Evolutionary conservation across 2,329 filamentous ascomycete genomes (phyloP), one percentile per base, ranked within the genome.

Genomic region (Mycosphaerelloides madeirae): DNA sequence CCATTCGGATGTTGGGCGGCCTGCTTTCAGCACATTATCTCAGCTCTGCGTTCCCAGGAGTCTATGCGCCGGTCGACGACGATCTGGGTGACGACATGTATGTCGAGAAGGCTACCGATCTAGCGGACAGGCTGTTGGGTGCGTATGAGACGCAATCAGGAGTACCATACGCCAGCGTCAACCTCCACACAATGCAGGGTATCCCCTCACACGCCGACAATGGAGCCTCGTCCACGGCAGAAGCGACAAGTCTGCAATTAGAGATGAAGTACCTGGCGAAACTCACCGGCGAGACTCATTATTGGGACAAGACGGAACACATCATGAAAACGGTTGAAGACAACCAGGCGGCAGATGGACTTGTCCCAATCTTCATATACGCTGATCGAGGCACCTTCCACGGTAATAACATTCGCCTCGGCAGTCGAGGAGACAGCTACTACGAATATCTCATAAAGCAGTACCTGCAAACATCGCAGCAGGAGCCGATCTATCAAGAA

Each of bases 361-460:
- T 98, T 14, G 76, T 97, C 3, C 93, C 91, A 28, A 97, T 97
- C 59, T 97, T 85, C 68, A 84, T 98, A 55, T 83, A 88, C 63
- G 81, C 93, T 3, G 79, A 82, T 20, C 81, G 73, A 11, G 93
- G 93, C 44, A 71, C 80, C 41, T 98, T 97, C 68, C 78, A 80
- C 39, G 88, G 87, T 15, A 69, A 81, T 15, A 95, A 96, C 61
- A 91, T 98, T 59, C 85, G 93, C 14, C 76, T 97, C 16, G 93
- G 93, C 31, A 96, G 88, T 64, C 81, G 93, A 49, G 93, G 93
- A 35, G 93, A 98, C 71, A 96, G 90, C 37, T 98, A 97, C 70
- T 98, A 98, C 69, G 88, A 98, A 69, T 98, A 98, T 65, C 80
- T 98, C 39, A 94, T 97, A 73, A 98, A 98, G 71, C 93, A 98